phyloP scores from a whole-genome alignment of 441 rosid genomes.

The Aleurites moluccanus region DNA sequence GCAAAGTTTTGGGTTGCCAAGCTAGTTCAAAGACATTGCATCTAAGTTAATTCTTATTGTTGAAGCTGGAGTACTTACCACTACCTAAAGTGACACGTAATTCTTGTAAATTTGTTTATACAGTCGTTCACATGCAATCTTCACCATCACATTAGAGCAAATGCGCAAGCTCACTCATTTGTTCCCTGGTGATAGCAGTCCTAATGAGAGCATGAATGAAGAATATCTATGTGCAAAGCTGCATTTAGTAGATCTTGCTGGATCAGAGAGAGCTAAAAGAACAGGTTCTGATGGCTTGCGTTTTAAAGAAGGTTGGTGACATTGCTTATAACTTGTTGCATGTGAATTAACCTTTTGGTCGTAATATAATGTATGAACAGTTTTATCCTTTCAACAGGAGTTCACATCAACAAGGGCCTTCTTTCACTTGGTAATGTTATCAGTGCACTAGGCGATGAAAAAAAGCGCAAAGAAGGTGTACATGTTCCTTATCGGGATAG shows the following conservation, averaged over 20 bases:
- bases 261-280: constrained; percentile 97
- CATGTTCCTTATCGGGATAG: constrained; percentile 99
- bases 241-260: constrained; percentile 99
- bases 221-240: constrained; percentile 98
- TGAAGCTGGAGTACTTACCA: not conserved
- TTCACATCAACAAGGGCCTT: constrained; percentile 96
- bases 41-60: constrained; percentile 15
- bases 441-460: constrained; percentile 98
- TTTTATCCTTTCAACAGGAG: constrained; percentile 56
- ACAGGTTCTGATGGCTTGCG: constrained; percentile 97
- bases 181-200: constrained; percentile 51
- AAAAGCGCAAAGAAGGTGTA: constrained; percentile 89
- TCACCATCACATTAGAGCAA: constrained; percentile 96
- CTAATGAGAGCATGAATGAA: constrained; percentile 64
- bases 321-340: constrained; percentile 15
- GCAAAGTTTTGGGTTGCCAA: not conserved
- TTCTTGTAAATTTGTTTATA: constrained; percentile 25
- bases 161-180: constrained; percentile 72
- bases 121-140: constrained; percentile 99
- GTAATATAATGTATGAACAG: constrained; percentile 22
- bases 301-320: constrained; percentile 85
- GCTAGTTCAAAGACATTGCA: constrained; percentile 7
- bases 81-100: constrained; percentile 14
- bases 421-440: constrained; percentile 99
- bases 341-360: constrained; percentile 22